Percentiles rank a stretch among this genome's conserved stretches.
Conservation (phyloP, 2,329 filamentous ascomycete genomes). For the Coniosporium tulheliwenetii region DNA sequence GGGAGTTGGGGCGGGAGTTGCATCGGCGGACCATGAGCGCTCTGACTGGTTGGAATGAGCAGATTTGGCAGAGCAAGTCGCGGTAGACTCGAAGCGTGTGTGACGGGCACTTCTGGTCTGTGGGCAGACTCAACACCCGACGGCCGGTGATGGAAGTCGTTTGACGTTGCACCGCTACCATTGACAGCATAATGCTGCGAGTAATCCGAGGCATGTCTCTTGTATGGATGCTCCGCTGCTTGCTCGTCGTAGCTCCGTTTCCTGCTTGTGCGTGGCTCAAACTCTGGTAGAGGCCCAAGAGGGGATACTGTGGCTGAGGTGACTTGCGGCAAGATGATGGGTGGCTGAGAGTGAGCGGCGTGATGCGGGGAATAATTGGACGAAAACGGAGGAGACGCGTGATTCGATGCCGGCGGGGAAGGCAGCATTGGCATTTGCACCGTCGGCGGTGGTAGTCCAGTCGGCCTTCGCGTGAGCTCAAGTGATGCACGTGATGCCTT, state of each 20-base stretch:
- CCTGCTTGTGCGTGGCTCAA: slow-evolving; percentile 6
- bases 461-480: slow-evolving; percentile 16
- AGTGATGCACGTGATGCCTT: slow-evolving; percentile 39
- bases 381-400: slow-evolving; percentile 33
- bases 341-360: slow-evolving; percentile 22
- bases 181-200: too few relatives aligned
- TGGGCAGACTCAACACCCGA: too few relatives aligned
- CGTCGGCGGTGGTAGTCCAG: slow-evolving; percentile 16
- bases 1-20: slow-evolving; percentile 39
- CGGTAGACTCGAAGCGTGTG: slow-evolving; percentile 19
- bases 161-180: too few relatives aligned
- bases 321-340: slow-evolving; percentile 21
- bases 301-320: slow-evolving; percentile 27
- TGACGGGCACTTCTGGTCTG: too few relatives aligned
- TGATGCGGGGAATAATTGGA: slow-evolving; percentile 26
- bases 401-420: slow-evolving; percentile 34
- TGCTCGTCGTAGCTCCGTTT: too few relatives aligned
- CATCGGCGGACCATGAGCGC: slow-evolving; percentile 27
- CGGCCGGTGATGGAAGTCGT: too few relatives aligned
- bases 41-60: slow-evolving; percentile 40
- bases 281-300: slow-evolving; percentile 24
- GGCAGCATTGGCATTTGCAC: slow-evolving; percentile 29
- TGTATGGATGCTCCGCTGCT: too few relatives aligned
- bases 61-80: slow-evolving; percentile 58
- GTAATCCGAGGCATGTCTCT: too few relatives aligned